phyloP scores from a whole-genome alignment of 192 early-diverging fungal genomes.

The Backusella tuberculispora region DNA sequence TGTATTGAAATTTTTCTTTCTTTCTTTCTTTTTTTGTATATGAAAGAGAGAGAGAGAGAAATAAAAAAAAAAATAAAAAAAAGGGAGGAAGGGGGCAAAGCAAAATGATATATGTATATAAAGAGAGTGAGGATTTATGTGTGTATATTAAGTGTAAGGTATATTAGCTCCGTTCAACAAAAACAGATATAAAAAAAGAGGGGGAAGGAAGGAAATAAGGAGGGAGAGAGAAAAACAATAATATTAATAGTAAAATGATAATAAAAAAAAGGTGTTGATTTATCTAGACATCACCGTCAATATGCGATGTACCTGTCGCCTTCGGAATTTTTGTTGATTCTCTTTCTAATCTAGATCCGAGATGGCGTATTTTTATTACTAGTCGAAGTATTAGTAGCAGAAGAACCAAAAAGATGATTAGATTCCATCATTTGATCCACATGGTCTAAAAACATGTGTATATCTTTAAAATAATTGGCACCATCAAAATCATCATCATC shows the following conservation, averaged over 20 bases:
- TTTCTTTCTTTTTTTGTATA: too few relatives aligned
- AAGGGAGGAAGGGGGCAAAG: too few relatives aligned
- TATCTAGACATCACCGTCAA: neutral
- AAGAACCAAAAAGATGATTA: neutral
- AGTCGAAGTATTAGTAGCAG: neutral
- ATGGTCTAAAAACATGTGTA: slow-evolving; percentile 17
- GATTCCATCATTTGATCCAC: slow-evolving; percentile 9
- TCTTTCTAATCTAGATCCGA: neutral
- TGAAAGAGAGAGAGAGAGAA: too few relatives aligned
- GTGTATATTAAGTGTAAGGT: too few relatives aligned
- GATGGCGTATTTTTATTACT: neutral
- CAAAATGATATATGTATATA: too few relatives aligned
- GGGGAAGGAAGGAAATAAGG: neutral
- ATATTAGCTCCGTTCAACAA: too few relatives aligned
- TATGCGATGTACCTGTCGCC: neutral
- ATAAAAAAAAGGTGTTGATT: neutral
- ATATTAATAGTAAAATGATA: too few relatives aligned
- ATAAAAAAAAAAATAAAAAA: too few relatives aligned
- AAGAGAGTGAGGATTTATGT: too few relatives aligned
- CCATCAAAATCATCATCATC: neutral
- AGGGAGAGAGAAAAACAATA: neutral
- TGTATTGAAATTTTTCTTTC: too few relatives aligned
- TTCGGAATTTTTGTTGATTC: neutral
- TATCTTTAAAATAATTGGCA: neutral
- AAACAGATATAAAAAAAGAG: too few relatives aligned